Percentiles rank a stretch among this genome's conserved stretches.
phyloP scores from a whole-genome alignment of 169 alveolate genomes.

The Haemoproteus tartakovskyi region DNA sequence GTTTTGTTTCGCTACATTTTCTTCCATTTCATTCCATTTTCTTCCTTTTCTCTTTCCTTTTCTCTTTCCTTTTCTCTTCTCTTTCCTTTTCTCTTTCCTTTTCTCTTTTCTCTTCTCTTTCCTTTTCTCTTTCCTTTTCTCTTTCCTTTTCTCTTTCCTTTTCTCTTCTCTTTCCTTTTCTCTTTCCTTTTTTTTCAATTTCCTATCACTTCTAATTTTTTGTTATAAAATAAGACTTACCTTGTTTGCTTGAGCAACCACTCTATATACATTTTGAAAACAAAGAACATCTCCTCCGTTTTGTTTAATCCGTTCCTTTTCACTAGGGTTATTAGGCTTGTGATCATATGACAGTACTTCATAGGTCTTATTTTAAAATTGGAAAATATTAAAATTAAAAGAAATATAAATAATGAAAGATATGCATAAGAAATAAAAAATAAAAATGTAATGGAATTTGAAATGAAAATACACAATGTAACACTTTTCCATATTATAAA shows the following conservation, averaged over 20 bases:
- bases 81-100: too few species aligned
- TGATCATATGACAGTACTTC: slow-evolving; percentile 42
- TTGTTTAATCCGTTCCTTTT: slow-evolving; percentile 55
- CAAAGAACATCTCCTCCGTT: slow-evolving; percentile 65
- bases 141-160: too few species aligned
- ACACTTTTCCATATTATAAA: too few species aligned
- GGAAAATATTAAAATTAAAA: background rate
- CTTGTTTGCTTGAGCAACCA: slow-evolving; percentile 41
- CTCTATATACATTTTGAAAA: slow-evolving; percentile 52
- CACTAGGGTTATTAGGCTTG: slow-evolving; percentile 62
- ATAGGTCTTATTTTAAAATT: background rate
- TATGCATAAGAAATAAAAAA: background rate
- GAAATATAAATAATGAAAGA: background rate
- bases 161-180: background rate
- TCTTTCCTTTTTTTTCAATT: background rate
- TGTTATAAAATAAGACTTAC: background rate
- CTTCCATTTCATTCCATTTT: too few species aligned
- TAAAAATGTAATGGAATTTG: too few species aligned
- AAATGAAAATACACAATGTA: too few species aligned
- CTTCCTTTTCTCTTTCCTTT: too few species aligned
- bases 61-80: too few species aligned
- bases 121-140: too few species aligned
- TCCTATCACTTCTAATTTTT: background rate
- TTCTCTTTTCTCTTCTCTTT: too few species aligned
- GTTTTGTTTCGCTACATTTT: too few species aligned